These are phyloP conservation scores for Malus sylvestris DNA, from an alignment of 306 rosid genomes.

Conservation along the genomic window DNA sequence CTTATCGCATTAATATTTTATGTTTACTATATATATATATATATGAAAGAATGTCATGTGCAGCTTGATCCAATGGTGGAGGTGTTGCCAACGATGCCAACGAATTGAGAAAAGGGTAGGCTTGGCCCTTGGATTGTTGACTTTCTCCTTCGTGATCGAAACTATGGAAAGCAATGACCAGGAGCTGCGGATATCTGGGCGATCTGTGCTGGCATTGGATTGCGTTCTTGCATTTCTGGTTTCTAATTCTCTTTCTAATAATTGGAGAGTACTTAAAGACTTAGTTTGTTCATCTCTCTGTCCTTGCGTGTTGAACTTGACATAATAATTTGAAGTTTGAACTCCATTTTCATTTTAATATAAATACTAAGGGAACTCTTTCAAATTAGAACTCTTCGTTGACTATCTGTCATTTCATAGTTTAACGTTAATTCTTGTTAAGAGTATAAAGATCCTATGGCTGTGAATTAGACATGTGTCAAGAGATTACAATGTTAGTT, in stretches of 20 bases:
- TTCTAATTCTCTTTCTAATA: neutral
- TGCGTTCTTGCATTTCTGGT: neutral
- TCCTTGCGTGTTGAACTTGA: neutral
- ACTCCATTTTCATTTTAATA: too few relatives aligned
- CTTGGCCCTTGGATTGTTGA: neutral
- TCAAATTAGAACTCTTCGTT: rapidly evolving
- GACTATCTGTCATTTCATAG: rapidly evolving
- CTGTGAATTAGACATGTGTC: too few relatives aligned
- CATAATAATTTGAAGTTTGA: neutral
- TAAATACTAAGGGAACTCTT: too few relatives aligned
- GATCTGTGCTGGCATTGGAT: neutral
- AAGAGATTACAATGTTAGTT: too few relatives aligned
- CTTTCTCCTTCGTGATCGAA: neutral
- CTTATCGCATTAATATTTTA: neutral
- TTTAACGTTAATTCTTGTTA: too few relatives aligned
- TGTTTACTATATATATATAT: neutral
- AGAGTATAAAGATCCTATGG: too few relatives aligned
- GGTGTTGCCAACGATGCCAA: neutral
- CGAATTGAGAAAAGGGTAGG: neutral
- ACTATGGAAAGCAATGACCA: neutral
- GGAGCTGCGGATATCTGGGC: neutral
- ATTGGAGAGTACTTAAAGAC: neutral
- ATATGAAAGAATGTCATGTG: neutral
- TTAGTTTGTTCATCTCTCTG: neutral
- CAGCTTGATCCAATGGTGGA: neutral